These are phyloP conservation scores for Verticillium nonalfalfae DNA, from an alignment of 2,329 filamentous ascomycete genomes.

Conservation along the genomic window DNA sequence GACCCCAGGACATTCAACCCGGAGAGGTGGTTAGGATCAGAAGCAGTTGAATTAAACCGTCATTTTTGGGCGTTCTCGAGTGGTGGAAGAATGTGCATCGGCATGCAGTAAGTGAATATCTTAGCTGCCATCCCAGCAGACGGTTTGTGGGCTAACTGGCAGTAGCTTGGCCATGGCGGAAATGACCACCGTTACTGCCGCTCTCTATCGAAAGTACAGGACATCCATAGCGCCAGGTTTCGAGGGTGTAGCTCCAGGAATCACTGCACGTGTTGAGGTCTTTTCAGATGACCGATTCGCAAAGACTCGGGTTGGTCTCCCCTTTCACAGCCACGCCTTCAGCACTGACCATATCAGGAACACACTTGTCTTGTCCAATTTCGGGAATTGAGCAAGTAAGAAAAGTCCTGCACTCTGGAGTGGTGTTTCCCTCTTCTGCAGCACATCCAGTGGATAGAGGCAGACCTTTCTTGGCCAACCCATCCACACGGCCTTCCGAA, in stretches of 20 bases:
- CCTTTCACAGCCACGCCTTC: no score
- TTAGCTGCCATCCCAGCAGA: not conserved
- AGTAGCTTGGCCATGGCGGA: conserved; percentile 10
- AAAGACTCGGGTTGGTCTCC: not conserved
- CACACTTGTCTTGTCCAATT: not conserved
- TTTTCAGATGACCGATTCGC: conserved; percentile 8
- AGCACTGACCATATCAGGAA: not conserved
- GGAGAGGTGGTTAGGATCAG: conserved; percentile 16
- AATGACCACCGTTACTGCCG: conserved; percentile 9
- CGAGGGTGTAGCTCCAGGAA: conserved; percentile 5
- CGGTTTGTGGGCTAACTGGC: not conserved
- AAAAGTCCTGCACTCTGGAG: no score
- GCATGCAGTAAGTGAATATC: conserved; percentile 8
- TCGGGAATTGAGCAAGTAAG: not conserved
- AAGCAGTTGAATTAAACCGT: conserved; percentile 7
- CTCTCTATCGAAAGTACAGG: conserved; percentile 6
- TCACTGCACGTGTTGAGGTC: conserved; percentile 8
- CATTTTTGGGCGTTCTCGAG: conserved; percentile 11
- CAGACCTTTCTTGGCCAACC: no score
- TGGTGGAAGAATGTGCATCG: conserved; percentile 11
- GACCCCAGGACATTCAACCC: conserved; percentile 17
- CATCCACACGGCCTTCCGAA: no score
- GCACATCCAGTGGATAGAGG: no score
- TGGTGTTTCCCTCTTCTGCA: no score
- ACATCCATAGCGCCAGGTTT: conserved; percentile 4